Conservation (phyloP, 2,329 filamentous ascomycete genomes). For the Cryphonectria naterciae region DNA sequence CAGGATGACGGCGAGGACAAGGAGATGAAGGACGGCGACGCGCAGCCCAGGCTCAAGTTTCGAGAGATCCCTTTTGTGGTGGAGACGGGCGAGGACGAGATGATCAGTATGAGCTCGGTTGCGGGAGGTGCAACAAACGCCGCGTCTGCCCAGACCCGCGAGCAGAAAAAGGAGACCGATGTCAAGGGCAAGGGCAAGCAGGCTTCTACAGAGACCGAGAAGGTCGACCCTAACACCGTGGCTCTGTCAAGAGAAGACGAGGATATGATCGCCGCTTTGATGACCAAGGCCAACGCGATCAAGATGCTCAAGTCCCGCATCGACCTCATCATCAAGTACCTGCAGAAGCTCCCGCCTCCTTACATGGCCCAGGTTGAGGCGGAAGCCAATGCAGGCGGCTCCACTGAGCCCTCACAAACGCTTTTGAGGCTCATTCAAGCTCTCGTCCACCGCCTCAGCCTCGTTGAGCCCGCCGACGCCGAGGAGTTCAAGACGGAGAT, state of each 20-base stretch:
- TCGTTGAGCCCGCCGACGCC: slow-evolving; percentile 74
- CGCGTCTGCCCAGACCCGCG: slow-evolving; percentile 54
- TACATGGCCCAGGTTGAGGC: slow-evolving; percentile 42
- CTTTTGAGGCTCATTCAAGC: slow-evolving; percentile 89
- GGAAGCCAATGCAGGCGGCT: slow-evolving; percentile 39
- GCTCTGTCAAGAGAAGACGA: slow-evolving; percentile 62
- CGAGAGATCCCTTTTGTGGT: slow-evolving; percentile 83
- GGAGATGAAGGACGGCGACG: slow-evolving; percentile 70
- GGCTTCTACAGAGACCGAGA: slow-evolving; percentile 39
- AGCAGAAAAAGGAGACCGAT: slow-evolving; percentile 46
- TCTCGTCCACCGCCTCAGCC: slow-evolving; percentile 79
- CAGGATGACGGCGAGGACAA: slow-evolving; percentile 64
- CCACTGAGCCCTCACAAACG: slow-evolving; percentile 61
- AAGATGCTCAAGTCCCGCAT: slow-evolving; percentile 87
- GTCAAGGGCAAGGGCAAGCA: slow-evolving; percentile 58
- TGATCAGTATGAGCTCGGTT: slow-evolving; percentile 96
- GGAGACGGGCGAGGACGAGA: slow-evolving; percentile 93
- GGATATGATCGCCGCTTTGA: slow-evolving; percentile 69
- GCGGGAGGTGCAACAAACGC: slow-evolving; percentile 84
- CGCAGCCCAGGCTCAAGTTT: slow-evolving; percentile 70
- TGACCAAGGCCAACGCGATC: slow-evolving; percentile 87
- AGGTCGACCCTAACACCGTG: slow-evolving; percentile 44
- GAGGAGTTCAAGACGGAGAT: slow-evolving; percentile 71
- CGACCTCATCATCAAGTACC: slow-evolving; percentile 74
- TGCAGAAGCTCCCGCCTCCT: slow-evolving; percentile 67